phyloP scores from a whole-genome alignment of 768 basidiomycete genomes.

The Suillus cothurnatus region DNA sequence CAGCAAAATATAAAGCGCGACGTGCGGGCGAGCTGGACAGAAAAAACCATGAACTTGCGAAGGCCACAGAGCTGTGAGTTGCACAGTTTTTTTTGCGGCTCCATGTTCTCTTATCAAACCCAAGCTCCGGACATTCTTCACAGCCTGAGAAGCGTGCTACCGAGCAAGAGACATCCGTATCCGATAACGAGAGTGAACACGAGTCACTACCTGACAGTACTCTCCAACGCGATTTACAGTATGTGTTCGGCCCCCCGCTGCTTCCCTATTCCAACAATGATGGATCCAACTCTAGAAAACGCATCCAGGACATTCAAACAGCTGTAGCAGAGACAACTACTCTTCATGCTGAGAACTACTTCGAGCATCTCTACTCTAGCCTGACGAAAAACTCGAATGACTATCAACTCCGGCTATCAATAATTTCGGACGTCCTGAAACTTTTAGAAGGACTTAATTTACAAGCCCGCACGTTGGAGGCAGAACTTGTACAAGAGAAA shows the following conservation, averaged over 20 bases:
- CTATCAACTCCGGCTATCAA: background rate
- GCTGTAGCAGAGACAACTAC: background rate
- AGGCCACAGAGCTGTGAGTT: background rate
- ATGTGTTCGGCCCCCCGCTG: background rate
- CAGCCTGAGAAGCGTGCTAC: background rate
- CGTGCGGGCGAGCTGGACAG: background rate
- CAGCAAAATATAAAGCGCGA: constrained; percentile 5
- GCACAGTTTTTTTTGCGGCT: background rate
- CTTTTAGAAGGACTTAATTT: constrained; percentile 2
- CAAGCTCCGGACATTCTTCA: background rate
- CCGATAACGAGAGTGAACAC: background rate
- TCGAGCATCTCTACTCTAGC: constrained; percentile 1
- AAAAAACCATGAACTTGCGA: background rate
- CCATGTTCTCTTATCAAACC: background rate
- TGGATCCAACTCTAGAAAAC: background rate
- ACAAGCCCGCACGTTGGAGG: constrained; percentile 1
- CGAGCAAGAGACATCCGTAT: background rate
- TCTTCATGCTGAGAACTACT: background rate
- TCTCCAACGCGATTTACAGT: background rate
- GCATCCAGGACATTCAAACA: background rate
- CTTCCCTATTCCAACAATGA: background rate
- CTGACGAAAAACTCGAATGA: background rate
- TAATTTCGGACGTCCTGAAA: constrained; percentile 8
- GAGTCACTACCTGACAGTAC: background rate
- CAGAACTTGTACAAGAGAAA: background rate